phyloP scores from a whole-genome alignment of 495 filamentous ascomycete species.

The Neurospora sp. region DNA sequence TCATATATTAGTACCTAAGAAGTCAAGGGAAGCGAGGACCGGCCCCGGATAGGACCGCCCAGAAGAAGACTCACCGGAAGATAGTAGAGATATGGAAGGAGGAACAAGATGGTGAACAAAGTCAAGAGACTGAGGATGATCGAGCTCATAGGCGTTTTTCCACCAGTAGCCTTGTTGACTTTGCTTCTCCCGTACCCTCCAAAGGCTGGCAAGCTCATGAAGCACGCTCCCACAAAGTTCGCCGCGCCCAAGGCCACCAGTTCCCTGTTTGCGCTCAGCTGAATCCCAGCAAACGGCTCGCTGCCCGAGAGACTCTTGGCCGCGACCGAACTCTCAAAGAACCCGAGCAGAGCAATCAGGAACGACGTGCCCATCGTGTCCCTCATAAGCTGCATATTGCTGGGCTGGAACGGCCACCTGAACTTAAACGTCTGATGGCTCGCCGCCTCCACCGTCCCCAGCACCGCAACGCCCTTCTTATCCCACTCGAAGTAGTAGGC shows the following conservation, averaged over 20 bases:
- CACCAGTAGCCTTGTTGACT: conserved; percentile 84
- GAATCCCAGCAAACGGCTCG: conserved; percentile 58
- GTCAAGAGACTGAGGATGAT: conserved; percentile 77
- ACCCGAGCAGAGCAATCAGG: conserved; percentile 86
- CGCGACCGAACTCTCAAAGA: conserved; percentile 98
- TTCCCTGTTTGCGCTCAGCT: conserved; percentile 85
- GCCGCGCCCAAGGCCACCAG: conserved; percentile 86
- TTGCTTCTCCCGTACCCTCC: conserved; percentile 95
- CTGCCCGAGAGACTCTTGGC: conserved; percentile 72
- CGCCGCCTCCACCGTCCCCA: conserved; percentile 68
- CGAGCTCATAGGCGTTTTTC: conserved; percentile 84
- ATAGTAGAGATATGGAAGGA: conserved; percentile 89
- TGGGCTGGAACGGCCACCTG: conserved; percentile 70
- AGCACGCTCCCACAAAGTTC: conserved; percentile 83
- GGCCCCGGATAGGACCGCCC: not conserved
- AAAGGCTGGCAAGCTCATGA: conserved; percentile 85
- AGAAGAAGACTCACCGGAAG: conserved; percentile 57
- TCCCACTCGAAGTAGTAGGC: conserved; percentile 78
- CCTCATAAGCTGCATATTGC: conserved; percentile 70
- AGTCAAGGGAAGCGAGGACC: not conserved
- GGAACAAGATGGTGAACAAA: conserved; percentile 63
- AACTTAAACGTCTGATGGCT: conserved; percentile 63
- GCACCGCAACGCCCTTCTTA: conserved; percentile 64
- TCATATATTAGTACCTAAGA: conserved; percentile 17
- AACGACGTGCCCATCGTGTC: conserved; percentile 87